phyloP scores from a whole-genome alignment of 805 yeast genomes.

The Ogataea pignaliae region DNA sequence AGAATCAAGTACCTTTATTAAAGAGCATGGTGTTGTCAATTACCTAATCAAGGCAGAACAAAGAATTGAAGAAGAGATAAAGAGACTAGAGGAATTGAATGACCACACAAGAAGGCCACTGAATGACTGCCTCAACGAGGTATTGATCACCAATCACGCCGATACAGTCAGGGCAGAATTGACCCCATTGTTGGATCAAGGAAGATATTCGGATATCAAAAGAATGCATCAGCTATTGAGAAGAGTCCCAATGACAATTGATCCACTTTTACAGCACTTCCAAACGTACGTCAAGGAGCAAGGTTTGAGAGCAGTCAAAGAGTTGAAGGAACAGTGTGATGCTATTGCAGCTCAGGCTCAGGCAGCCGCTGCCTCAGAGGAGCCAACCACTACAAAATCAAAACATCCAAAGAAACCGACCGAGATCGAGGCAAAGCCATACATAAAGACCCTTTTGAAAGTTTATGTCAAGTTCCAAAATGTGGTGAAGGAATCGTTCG shows the following conservation, averaged over 20 bases:
- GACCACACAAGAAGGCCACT: slow-evolving; percentile 81
- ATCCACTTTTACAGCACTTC: slow-evolving; percentile 69
- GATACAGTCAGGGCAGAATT: slow-evolving; percentile 74
- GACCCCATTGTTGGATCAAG: slow-evolving; percentile 65
- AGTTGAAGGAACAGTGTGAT: slow-evolving; percentile 36
- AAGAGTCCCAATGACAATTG: slow-evolving; percentile 75
- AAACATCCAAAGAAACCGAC: slow-evolving; percentile 24
- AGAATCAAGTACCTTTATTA: slow-evolving; percentile 65
- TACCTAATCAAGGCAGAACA: slow-evolving; percentile 84
- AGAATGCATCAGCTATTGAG: slow-evolving; percentile 72
- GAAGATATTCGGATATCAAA: slow-evolving; percentile 65
- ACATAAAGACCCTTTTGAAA: slow-evolving; percentile 69
- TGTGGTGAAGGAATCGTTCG: slow-evolving; percentile 64
- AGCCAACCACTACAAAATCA: slow-evolving; percentile 21
- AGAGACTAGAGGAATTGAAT: slow-evolving; percentile 70
- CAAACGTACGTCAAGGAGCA: slow-evolving; percentile 66
- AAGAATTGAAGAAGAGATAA: slow-evolving; percentile 78
- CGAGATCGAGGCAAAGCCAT: slow-evolving; percentile 64
- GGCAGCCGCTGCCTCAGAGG: slow-evolving; percentile 9
- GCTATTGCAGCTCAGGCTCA: slow-evolving; percentile 23
- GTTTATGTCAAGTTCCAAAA: slow-evolving; percentile 65
- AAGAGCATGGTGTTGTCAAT: slow-evolving; percentile 78
- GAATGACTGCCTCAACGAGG: slow-evolving; percentile 69
- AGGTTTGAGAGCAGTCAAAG: slow-evolving; percentile 58
- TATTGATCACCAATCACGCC: slow-evolving; percentile 76